These are phyloP conservation scores for Fusarium armeniacum DNA, from an alignment of 2,329 filamentous ascomycete genomes.

Conservation along the genomic window DNA sequence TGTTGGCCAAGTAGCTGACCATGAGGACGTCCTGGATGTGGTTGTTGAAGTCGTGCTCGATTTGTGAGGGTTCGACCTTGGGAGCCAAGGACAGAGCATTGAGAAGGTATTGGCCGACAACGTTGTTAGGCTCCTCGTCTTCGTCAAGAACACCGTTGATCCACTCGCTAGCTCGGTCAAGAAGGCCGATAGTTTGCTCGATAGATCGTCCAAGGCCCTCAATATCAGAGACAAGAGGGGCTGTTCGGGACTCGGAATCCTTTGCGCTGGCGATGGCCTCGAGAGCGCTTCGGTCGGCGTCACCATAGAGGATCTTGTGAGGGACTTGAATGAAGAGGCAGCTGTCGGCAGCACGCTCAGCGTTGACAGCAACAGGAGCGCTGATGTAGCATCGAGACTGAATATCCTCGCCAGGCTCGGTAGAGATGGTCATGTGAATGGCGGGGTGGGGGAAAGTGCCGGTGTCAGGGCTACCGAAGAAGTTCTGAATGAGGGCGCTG, in stretches of 20 bases:
- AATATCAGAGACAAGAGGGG: slow-evolving; percentile 85
- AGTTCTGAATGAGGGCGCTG: slow-evolving; percentile 97
- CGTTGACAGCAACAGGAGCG: slow-evolving; percentile 92
- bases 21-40: slow-evolving; percentile 99
- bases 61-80: slow-evolving; percentile 90
- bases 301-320: slow-evolving; percentile 91
- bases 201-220: slow-evolving; percentile 88
- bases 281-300: slow-evolving; percentile 75
- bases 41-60: slow-evolving; percentile 99
- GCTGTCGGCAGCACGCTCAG: slow-evolving; percentile 94
- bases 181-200: slow-evolving; percentile 87
- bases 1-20: slow-evolving; percentile 98
- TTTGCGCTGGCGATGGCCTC: slow-evolving; percentile 88
- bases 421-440: slow-evolving; percentile 94
- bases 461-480: slow-evolving; percentile 96
- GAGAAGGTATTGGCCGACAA: slow-evolving; percentile 94
- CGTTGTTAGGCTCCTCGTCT: slow-evolving; percentile 88
- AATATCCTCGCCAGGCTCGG: slow-evolving; percentile 88
- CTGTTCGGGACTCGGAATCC: slow-evolving; percentile 80
- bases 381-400: slow-evolving; percentile 95
- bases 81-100: slow-evolving; percentile 93
- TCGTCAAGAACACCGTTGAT: slow-evolving; percentile 95
- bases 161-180: slow-evolving; percentile 92
- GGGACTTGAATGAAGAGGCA: slow-evolving; percentile 98
- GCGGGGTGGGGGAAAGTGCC: slow-evolving; percentile 98